Percentiles rank a stretch among this genome's conserved stretches.
Evolutionary conservation across 139 green algal species (phyloP).

Genomic region (Pseudopediastrum boryanum): DNA sequence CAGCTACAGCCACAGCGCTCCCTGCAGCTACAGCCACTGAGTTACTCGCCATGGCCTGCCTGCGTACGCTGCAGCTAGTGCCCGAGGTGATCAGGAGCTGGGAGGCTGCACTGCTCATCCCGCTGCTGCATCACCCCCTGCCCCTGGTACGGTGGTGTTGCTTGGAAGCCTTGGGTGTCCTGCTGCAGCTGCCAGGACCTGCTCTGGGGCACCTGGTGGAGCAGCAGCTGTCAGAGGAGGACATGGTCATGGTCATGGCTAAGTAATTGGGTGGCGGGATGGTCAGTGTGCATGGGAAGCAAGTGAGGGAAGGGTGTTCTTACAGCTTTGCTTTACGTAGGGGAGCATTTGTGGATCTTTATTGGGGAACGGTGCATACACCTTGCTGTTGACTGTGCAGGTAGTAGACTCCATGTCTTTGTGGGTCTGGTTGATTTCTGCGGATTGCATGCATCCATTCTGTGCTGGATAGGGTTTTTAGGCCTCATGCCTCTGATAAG

Average conservation of each 20-base stretch:
- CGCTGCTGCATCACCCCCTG: constrained; percentile 55
- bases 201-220: constrained; percentile 11
- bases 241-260: constrained; percentile 2
- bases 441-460: too few relatives aligned
- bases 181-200: constrained; percentile 42
- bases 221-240: not conserved
- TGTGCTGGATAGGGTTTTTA: too few relatives aligned
- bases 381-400: too few relatives aligned
- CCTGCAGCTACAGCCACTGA: constrained; percentile 13
- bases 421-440: too few relatives aligned
- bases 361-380: too few relatives aligned
- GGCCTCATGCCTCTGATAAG: too few relatives aligned
- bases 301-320: not conserved
- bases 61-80: constrained; percentile 61
- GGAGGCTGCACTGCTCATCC: constrained; percentile 39
- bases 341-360: not conserved
- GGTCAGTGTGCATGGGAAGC: not conserved
- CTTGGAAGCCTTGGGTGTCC: constrained; percentile 46
- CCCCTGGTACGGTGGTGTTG: constrained; percentile 60
- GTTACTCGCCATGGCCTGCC: constrained; percentile 47
- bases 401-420: too few relatives aligned
- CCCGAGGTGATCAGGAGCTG: constrained; percentile 48
- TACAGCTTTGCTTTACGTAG: not conserved
- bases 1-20: not conserved
- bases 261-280: not conserved